Base-by-base conservation (phyloP, 148 eudicot genomes). In the Agrostemma githago region DNA sequence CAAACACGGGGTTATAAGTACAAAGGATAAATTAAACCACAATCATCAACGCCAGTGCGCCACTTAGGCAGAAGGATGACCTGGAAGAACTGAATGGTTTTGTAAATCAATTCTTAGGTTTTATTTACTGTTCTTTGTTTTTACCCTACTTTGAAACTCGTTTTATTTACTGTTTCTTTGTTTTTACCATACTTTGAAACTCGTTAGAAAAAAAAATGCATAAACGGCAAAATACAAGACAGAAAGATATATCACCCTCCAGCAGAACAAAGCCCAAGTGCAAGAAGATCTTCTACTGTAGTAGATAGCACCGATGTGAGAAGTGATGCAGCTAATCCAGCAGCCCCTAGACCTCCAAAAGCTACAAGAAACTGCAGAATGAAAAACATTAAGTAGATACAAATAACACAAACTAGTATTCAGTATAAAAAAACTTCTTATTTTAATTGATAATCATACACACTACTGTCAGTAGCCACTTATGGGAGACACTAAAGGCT, bases 241-340 rank as follows among this genome's bases (percentile, higher is more conserved):
- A 73, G 20, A 44, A 66, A 68, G 75, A 67, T 14, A 67, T n/a
- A 75, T 68, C 82, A 95, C 97, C 99, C 97, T 82, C 97, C 99
- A 83, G 92, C 93, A 70, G 99, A 92, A 83, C 99, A 95, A 79
- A 95, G 96, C 66, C 90, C 97, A 69, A 95, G 93, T 78, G 99
- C 99, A 71, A 95, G 97, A 84, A 95, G 97, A 79, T 95, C 99
- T 86, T 95, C 99, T 9, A 87, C 66, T 38, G 96, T 92, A 74
- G 92, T 89, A 44, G 93, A 92, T 76, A 95, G 85, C 76, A 95
- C 96, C 65, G 99, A 90, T 56, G 99, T 95, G 76, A 95, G 87
- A 72, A 95, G 92, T 15, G 99, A 95, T 51, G 99, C 99, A 59
- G 97, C 92, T 81, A 95, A 77, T 72, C 99, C 96, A 71, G 97